Percentiles rank a stretch among this genome's conserved stretches.
These are phyloP conservation scores for Thraustotheca clavata DNA, from an alignment of 352 stramenopile species.

Conservation along the genomic window DNA sequence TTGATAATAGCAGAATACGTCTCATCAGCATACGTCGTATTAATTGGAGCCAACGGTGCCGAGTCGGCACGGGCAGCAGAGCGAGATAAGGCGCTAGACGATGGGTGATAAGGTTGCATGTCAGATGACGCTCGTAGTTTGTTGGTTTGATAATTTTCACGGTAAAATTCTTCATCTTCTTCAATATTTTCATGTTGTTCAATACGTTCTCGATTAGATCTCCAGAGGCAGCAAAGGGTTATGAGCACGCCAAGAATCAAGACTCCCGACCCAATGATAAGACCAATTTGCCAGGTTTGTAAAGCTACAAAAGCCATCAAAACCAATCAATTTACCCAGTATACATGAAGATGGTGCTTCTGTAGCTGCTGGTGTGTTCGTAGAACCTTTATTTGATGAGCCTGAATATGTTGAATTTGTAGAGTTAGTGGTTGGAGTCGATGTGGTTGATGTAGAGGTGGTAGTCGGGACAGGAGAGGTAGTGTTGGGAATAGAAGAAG, in stretches of 20 bases:
- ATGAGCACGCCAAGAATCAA: constrained; percentile 13
- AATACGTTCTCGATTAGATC: not conserved
- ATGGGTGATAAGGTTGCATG: not conserved
- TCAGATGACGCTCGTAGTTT: constrained; percentile 2
- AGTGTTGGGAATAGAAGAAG: not conserved
- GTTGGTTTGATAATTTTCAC: constrained; percentile 18
- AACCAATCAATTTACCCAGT: too few relatives aligned
- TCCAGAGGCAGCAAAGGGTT: constrained; percentile 4
- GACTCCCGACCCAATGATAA: constrained; percentile 15
- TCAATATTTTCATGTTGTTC: not conserved
- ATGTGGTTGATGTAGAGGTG: not conserved
- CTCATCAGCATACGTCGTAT: not conserved
- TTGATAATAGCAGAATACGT: constrained; percentile 8
- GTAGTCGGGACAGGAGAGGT: not conserved
- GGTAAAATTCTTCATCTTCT: constrained; percentile 18
- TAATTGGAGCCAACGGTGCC: not conserved
- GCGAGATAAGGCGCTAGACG: not conserved
- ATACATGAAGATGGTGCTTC: too few relatives aligned
- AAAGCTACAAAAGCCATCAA: constrained; percentile 1
- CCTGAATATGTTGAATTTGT: not conserved
- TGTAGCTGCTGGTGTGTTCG: too few relatives aligned
- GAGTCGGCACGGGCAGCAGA: not conserved
- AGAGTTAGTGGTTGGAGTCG: not conserved
- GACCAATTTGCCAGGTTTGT: constrained; percentile 18
- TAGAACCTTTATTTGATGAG: too few relatives aligned